phyloP scores from a whole-genome alignment of 192 early-diverging fungal species.

The Entomortierella chlamydospora region DNA sequence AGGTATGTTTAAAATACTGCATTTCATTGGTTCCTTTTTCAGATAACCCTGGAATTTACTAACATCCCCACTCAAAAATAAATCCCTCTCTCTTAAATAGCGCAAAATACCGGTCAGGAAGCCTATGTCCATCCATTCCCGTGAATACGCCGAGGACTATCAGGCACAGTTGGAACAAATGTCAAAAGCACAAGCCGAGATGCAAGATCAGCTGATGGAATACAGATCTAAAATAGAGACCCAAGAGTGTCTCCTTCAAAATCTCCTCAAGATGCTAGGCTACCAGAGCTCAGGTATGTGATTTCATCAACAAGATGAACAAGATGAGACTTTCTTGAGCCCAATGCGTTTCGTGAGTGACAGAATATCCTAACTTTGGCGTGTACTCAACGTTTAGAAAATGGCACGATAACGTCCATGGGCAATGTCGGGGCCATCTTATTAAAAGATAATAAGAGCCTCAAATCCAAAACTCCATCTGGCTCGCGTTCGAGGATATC shows the following conservation, averaged over 20 bases:
- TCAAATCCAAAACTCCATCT: conserved; percentile 14
- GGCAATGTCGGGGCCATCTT: not conserved
- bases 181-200: conserved; percentile 34
- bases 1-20: conserved; percentile 19
- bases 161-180: conserved; percentile 34
- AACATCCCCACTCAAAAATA: too few relatives aligned
- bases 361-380: too few relatives aligned
- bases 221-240: conserved; percentile 53
- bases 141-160: conserved; percentile 20
- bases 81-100: conserved; percentile 13
- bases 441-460: not conserved
- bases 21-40: too few relatives aligned
- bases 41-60: too few relatives aligned
- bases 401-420: conserved; percentile 5
- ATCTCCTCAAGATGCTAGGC: conserved; percentile 48
- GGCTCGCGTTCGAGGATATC: conserved; percentile 9
- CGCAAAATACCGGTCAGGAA: conserved; percentile 51
- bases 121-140: conserved; percentile 9
- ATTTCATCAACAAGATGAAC: too few relatives aligned
- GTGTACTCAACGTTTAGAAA: too few relatives aligned
- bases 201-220: conserved; percentile 50
- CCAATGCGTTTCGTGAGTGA: too few relatives aligned
- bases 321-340: too few relatives aligned
- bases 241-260: conserved; percentile 52
- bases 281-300: conserved; percentile 53